Conservation (phyloP, 2,329 filamentous ascomycete genomes). For the Drechslerella dactyloides region DNA sequence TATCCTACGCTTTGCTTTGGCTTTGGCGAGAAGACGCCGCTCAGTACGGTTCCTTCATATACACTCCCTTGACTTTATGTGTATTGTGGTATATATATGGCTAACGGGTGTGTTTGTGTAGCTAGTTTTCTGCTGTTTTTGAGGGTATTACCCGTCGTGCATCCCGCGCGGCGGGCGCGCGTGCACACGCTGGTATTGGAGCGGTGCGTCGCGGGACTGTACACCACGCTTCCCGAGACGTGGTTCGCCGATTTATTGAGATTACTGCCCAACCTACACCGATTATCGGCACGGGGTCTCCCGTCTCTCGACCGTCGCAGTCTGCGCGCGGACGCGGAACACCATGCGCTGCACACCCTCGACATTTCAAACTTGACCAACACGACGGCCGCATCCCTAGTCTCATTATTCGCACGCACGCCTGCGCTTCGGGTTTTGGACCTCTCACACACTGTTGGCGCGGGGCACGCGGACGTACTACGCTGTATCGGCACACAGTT, state of each 20-base stretch:
- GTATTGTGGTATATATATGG: not conserved
- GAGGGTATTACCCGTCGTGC: slow-evolving; percentile 7
- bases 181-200: slow-evolving; percentile 43
- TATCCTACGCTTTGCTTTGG: slow-evolving; percentile 42
- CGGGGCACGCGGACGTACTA: slow-evolving; percentile 32
- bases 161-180: slow-evolving; percentile 10
- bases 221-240: slow-evolving; percentile 48
- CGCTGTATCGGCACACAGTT: slow-evolving; percentile 28
- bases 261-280: slow-evolving; percentile 37
- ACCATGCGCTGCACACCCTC: slow-evolving; percentile 36
- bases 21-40: slow-evolving; percentile 38
- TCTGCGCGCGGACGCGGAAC: slow-evolving; percentile 24
- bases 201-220: slow-evolving; percentile 46
- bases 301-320: slow-evolving; percentile 51
- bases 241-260: slow-evolving; percentile 52
- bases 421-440: slow-evolving; percentile 50
- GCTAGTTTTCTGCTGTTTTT: slow-evolving; percentile 39
- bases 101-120: not conserved
- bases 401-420: slow-evolving; percentile 42
- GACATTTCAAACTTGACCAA: slow-evolving; percentile 45
- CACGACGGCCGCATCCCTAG: slow-evolving; percentile 42
- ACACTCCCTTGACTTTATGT: not conserved
- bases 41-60: slow-evolving; percentile 16
- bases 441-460: slow-evolving; percentile 48
- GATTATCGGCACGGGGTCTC: slow-evolving; percentile 34